phyloP scores from a whole-genome alignment of 2,329 filamentous ascomycete genomes.

The Claviceps humidiphila region DNA sequence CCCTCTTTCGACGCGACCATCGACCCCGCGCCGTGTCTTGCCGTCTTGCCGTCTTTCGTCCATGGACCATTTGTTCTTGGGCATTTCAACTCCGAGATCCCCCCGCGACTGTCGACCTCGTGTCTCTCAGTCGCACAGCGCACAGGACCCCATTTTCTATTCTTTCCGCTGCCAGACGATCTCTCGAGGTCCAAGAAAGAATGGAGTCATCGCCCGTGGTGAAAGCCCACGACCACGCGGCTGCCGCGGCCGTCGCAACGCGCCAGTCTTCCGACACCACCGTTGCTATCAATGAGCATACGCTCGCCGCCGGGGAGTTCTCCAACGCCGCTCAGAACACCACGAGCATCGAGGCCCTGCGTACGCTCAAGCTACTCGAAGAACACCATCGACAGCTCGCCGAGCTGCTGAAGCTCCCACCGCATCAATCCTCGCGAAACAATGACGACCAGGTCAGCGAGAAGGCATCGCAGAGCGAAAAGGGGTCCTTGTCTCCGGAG shows the following conservation, averaged over 20 bases:
- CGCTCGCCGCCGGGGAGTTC: slow-evolving; percentile 78
- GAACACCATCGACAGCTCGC: slow-evolving; percentile 77
- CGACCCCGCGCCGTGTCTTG: no score
- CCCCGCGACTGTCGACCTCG: no score
- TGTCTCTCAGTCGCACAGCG: no score
- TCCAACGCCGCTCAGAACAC: slow-evolving; percentile 67
- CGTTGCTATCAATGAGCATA: slow-evolving; percentile 76
- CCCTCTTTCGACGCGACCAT: no score
- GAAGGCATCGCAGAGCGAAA: slow-evolving; percentile 13
- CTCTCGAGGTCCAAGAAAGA: no score
- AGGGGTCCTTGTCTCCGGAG: slow-evolving; percentile 7
- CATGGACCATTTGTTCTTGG: no score
- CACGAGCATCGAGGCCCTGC: slow-evolving; percentile 55
- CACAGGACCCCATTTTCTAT: no score
- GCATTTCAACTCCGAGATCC: no score
- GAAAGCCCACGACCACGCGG: slow-evolving; percentile 79
- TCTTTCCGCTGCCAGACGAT: no score
- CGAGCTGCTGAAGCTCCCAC: slow-evolving; percentile 62
- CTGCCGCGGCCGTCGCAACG: slow-evolving; percentile 69
- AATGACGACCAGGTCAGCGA: slow-evolving; percentile 12
- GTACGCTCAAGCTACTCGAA: slow-evolving; percentile 75
- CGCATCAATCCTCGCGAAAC: slow-evolving; percentile 25
- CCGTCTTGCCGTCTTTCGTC: no score
- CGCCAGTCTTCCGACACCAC: slow-evolving; percentile 62
- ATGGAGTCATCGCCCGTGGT: slow-evolving; percentile 27